These are phyloP conservation scores for Apostasia shenzhenica DNA, from an alignment of 106 monocot species.

Conservation along the genomic window DNA sequence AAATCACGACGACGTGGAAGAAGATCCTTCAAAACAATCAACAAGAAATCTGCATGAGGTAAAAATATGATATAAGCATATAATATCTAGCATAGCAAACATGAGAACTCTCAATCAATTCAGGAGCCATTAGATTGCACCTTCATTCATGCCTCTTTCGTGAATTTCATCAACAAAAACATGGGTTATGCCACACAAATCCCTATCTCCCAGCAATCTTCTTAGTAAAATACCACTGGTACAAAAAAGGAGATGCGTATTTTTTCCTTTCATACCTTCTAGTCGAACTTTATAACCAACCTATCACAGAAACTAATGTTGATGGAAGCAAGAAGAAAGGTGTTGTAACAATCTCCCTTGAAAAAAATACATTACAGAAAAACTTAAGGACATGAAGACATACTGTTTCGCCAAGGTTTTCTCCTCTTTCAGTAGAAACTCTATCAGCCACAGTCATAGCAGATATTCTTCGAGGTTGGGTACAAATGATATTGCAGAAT, in stretches of 20 bases:
- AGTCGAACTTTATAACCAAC: slow-evolving; percentile 99
- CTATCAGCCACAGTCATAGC: slow-evolving; percentile 97
- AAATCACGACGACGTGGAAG: slow-evolving; percentile 81
- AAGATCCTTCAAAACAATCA: slow-evolving; percentile 96
- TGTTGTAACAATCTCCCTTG: slow-evolving; percentile 8
- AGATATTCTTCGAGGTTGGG: slow-evolving; percentile 98
- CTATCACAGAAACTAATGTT: slow-evolving; percentile 59
- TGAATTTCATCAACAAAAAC: slow-evolving; percentile 99
- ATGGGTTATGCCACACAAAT: slow-evolving; percentile 91
- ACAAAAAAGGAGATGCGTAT: slow-evolving; percentile 98
- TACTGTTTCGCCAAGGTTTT: slow-evolving; percentile 92
- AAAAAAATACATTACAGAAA: slow-evolving; percentile 11
- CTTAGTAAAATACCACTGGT: slow-evolving; percentile 99
- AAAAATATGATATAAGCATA: slow-evolving; percentile 3
- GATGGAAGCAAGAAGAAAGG: slow-evolving; percentile 30
- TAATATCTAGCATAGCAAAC: not conserved
- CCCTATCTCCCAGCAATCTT: slow-evolving; percentile 85
- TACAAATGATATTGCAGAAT: slow-evolving; percentile 98
- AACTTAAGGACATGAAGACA: slow-evolving; percentile 6
- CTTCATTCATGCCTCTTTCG: slow-evolving; percentile 99
- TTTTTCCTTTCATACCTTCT: slow-evolving; percentile 98
- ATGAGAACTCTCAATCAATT: not conserved
- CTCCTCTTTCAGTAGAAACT: slow-evolving; percentile 95
- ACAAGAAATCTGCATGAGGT: slow-evolving; percentile 71
- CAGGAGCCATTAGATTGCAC: slow-evolving; percentile 17